These are phyloP conservation scores for Aspergillus panamensis DNA, from an alignment of 495 filamentous ascomycete genomes.

Conservation along the genomic window DNA sequence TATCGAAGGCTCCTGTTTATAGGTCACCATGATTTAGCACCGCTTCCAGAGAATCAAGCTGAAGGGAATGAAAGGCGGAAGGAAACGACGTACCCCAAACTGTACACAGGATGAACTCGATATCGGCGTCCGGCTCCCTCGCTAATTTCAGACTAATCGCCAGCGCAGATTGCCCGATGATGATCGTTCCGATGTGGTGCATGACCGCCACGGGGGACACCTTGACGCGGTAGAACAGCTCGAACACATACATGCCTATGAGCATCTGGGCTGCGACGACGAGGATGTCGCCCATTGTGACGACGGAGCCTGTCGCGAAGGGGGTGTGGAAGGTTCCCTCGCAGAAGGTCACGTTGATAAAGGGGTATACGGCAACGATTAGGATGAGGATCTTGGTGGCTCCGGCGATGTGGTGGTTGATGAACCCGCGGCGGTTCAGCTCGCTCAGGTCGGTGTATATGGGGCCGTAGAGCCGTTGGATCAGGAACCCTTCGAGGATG, in stretches of 20 bases:
- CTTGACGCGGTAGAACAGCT: constrained; percentile 43
- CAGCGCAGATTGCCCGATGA: constrained; percentile 47
- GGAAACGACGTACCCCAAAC: constrained; percentile 42
- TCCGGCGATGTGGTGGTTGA: constrained; percentile 51
- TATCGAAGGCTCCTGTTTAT: constrained; percentile 48
- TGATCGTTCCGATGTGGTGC: constrained; percentile 46
- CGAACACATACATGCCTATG: constrained; percentile 48
- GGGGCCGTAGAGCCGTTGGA: constrained; percentile 33
- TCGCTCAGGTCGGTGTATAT: constrained; percentile 39
- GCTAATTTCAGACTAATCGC: constrained; percentile 39
- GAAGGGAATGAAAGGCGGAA: not conserved
- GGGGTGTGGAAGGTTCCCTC: constrained; percentile 31
- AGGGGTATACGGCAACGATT: constrained; percentile 43
- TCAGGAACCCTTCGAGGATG: constrained; percentile 42
- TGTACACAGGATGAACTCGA: constrained; percentile 48
- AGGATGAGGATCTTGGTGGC: constrained; percentile 43
- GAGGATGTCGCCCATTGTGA: constrained; percentile 43
- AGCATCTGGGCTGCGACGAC: constrained; percentile 43
- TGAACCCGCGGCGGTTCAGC: constrained; percentile 40
- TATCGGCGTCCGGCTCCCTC: constrained; percentile 42
- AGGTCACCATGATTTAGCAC: not conserved
- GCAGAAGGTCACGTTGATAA: constrained; percentile 39
- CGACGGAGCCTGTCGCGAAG: constrained; percentile 26
- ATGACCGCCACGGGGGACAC: constrained; percentile 42
- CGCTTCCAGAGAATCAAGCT: not conserved